Conservation (phyloP, 768 basidiomycete species). For the Hydnum rufescens region DNA sequence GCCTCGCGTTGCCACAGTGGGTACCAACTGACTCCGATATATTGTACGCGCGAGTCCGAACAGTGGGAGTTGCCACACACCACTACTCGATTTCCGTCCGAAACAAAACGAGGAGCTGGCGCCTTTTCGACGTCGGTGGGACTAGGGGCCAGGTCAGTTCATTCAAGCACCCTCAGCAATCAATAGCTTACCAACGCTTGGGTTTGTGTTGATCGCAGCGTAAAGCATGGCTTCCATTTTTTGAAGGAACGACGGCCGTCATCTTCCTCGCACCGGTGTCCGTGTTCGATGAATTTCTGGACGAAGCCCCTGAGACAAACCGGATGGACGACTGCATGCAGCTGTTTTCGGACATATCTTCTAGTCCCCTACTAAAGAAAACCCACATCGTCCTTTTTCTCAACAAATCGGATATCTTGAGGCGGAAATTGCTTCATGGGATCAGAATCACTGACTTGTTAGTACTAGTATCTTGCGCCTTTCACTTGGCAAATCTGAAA, state of each 20-base stretch:
- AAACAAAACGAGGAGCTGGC: conserved; percentile 6
- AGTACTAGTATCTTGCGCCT: too few relatives aligned
- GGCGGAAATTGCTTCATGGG: conserved; percentile 11
- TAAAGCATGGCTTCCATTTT: conserved; percentile 11
- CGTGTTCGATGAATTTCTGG: conserved; percentile 11
- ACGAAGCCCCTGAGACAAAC: conserved; percentile 10
- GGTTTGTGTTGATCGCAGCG: conserved; percentile 1
- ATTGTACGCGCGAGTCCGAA: conserved; percentile 10
- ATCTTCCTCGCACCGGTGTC: conserved; percentile 13
- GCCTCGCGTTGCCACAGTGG: conserved; percentile 8
- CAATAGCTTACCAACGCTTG: not conserved
- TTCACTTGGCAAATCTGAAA: too few relatives aligned
- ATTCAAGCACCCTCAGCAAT: not conserved
- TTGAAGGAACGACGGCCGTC: conserved; percentile 11
- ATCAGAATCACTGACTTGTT: too few relatives aligned
- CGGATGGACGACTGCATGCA: conserved; percentile 11
- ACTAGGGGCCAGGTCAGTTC: conserved; percentile 6
- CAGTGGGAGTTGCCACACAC: conserved; percentile 10
- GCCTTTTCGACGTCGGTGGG: conserved; percentile 10
- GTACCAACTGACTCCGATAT: conserved; percentile 11
- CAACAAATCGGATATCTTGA: conserved; percentile 11
- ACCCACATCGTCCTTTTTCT: conserved; percentile 10
- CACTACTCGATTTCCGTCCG: conserved; percentile 5
- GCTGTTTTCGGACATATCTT: conserved; percentile 10
- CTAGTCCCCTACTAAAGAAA: conserved; percentile 10